Percentiles rank a stretch among this genome's conserved stretches.
These are phyloP conservation scores for Saccharomyces hybrid DNA, from an alignment of 1,139 yeast genomes.

Conservation along the genomic window DNA sequence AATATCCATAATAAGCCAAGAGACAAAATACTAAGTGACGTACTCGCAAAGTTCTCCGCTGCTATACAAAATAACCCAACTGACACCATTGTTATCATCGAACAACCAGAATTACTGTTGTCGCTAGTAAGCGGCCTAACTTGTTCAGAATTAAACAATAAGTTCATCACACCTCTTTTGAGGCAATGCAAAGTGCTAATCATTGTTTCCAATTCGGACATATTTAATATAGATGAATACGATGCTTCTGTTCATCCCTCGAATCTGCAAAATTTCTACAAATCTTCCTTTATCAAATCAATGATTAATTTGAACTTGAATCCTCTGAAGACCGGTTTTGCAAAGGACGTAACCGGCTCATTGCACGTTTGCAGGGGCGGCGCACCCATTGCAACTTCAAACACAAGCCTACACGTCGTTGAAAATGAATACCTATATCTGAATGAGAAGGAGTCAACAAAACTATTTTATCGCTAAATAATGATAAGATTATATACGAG, in stretches of 20 bases:
- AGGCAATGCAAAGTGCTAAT: constrained; percentile 22
- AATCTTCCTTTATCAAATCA: constrained; percentile 21
- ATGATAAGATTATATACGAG: background rate
- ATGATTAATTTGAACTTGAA: constrained; percentile 39
- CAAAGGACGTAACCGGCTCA: constrained; percentile 74
- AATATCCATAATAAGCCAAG: constrained; percentile 28
- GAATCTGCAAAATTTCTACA: constrained; percentile 19
- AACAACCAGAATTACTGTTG: constrained; percentile 29
- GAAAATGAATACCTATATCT: constrained; percentile 63
- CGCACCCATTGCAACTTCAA: constrained; percentile 28
- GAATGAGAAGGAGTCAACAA: constrained; percentile 45
- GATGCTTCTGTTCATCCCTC: constrained; percentile 6
- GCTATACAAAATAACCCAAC: background rate
- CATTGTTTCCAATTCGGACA: constrained; percentile 18
- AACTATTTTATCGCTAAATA: constrained; percentile 35
- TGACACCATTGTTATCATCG: constrained; percentile 19
- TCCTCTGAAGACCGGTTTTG: constrained; percentile 73
- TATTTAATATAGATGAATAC: constrained; percentile 11
- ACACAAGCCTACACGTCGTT: constrained; percentile 29
- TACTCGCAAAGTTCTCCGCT: constrained; percentile 16
- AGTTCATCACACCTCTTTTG: constrained; percentile 24
- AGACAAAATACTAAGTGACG: constrained; percentile 11
- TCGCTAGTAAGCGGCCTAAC: constrained; percentile 22
- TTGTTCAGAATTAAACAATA: constrained; percentile 21
- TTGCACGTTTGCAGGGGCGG: constrained; percentile 51